Conservation (phyloP, 2,329 filamentous ascomycete species). For the Aspergillus sp. region DNA sequence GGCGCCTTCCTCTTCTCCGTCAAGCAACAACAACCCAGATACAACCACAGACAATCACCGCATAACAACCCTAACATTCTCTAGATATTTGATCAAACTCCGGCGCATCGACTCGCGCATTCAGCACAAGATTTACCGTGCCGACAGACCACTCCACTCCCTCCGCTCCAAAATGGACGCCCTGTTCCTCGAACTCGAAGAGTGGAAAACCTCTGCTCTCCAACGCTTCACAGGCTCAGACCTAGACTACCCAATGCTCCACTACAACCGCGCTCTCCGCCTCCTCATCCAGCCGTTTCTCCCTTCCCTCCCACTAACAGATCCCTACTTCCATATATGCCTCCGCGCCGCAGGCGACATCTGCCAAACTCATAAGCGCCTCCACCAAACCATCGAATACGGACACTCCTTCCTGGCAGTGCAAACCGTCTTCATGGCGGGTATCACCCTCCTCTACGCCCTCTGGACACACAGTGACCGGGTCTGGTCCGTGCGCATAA, state of each 20-base stretch:
- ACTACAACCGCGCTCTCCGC: slow-evolving; percentile 57
- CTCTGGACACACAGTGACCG: slow-evolving; percentile 50
- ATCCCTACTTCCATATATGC: slow-evolving; percentile 53
- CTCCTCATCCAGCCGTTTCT: slow-evolving; percentile 58
- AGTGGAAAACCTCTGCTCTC: slow-evolving; percentile 51
- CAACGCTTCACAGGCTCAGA: slow-evolving; percentile 42
- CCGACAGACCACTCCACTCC: slow-evolving; percentile 51
- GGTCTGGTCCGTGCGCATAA: slow-evolving; percentile 54
- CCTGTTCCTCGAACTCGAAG: slow-evolving; percentile 51
- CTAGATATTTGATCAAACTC: slow-evolving; percentile 51
- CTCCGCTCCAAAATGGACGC: slow-evolving; percentile 55
- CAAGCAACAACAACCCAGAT: not conserved
- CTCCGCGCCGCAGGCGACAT: slow-evolving; percentile 43
- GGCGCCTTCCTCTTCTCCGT: slow-evolving; percentile 8
- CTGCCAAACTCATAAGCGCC: slow-evolving; percentile 43
- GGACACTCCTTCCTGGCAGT: slow-evolving; percentile 46
- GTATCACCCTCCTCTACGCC: slow-evolving; percentile 43
- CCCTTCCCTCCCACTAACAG: slow-evolving; percentile 49
- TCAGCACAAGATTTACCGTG: slow-evolving; percentile 57
- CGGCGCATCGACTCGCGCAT: slow-evolving; percentile 56
- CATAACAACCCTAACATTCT: slow-evolving; percentile 47
- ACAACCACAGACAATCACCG: slow-evolving; percentile 25
- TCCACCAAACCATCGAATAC: slow-evolving; percentile 45
- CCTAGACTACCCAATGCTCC: slow-evolving; percentile 54
- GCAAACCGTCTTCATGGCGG: slow-evolving; percentile 45